A percentile compares a stretch with the other conserved stretches of the same genome.
Conservation (phyloP, 371 early-diverging fungal genomes). For the Mucor velutinosus region DNA sequence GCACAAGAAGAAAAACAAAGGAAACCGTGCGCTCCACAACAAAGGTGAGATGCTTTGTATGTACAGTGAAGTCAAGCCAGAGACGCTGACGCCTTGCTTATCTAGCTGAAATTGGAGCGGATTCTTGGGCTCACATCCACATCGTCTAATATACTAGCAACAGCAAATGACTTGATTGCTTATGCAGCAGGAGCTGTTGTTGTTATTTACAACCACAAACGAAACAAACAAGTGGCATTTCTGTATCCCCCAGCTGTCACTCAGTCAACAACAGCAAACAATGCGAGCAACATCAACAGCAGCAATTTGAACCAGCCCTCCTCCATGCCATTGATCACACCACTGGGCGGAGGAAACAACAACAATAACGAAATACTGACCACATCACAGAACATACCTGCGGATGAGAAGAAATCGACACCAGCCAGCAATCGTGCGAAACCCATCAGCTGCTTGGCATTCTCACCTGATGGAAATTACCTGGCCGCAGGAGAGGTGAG, state of each 20-base stretch:
- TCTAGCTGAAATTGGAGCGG: slow-evolving; percentile 63
- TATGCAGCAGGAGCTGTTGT: slow-evolving; percentile 79
- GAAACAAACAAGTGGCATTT: slow-evolving; percentile 70
- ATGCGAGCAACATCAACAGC: neutral
- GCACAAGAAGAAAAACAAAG: slow-evolving; percentile 20
- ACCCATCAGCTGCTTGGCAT: slow-evolving; percentile 75
- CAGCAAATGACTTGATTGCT: slow-evolving; percentile 67
- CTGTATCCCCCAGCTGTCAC: slow-evolving; percentile 48
- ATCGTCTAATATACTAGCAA: slow-evolving; percentile 58
- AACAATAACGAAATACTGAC: slow-evolving; percentile 12
- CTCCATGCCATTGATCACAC: slow-evolving; percentile 8
- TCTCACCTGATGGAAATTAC: slow-evolving; percentile 77
- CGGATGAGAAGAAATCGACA: slow-evolving; percentile 38
- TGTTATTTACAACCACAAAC: slow-evolving; percentile 72
- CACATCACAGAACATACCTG: slow-evolving; percentile 7
- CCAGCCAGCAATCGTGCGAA: slow-evolving; percentile 59
- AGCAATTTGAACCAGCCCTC: slow-evolving; percentile 8
- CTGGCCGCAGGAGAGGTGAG: slow-evolving; percentile 83
- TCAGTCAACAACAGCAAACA: slow-evolving; percentile 1
- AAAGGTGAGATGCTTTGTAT: slow-evolving; percentile 5
- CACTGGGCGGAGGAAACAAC: slow-evolving; percentile 9
- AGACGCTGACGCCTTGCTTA: neutral
- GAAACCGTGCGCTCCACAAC: slow-evolving; percentile 4
- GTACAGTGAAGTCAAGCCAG: neutral
- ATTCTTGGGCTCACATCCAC: slow-evolving; percentile 66